Evolutionary conservation across 176 grass and related monocot genomes (phyloP).

Genomic region (Tillandsia fasciculata): DNA sequence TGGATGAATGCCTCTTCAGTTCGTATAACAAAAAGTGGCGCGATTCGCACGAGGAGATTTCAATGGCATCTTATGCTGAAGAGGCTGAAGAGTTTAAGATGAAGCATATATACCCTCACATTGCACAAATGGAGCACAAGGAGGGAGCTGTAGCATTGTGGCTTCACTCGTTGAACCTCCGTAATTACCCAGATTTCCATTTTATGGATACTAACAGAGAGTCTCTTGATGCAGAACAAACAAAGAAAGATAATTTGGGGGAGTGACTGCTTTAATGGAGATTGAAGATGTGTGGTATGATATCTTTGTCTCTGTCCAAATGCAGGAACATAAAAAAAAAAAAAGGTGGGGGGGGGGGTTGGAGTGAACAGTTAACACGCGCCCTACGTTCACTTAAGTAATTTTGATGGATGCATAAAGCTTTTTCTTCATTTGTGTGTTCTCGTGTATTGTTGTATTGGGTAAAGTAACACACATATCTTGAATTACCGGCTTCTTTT

Average conservation of each 20-base stretch:
- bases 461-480: no score
- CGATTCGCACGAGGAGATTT: conserved; percentile 79
- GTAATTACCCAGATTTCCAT: conserved; percentile 86
- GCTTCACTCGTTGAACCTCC: conserved; percentile 81
- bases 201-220: conserved; percentile 33
- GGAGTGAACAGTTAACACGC: neutral
- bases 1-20: conserved; percentile 79
- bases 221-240: conserved; percentile 16
- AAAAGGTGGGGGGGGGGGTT: neutral
- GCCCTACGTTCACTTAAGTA: neutral
- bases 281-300: neutral
- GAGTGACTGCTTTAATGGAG: conserved; percentile 7
- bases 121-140: conserved; percentile 84
- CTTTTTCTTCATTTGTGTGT: no score
- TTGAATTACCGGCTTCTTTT: no score
- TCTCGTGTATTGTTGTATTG: no score
- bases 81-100: conserved; percentile 70
- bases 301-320: neutral
- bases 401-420: neutral
- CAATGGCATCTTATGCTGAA: conserved; percentile 68
- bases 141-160: conserved; percentile 81
- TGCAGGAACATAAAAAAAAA: neutral
- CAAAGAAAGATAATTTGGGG: conserved; percentile 3
- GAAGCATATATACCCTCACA: conserved; percentile 92
- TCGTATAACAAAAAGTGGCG: conserved; percentile 91